Conservation (phyloP, 768 basidiomycete genomes). For the Kwoniella europaea region DNA sequence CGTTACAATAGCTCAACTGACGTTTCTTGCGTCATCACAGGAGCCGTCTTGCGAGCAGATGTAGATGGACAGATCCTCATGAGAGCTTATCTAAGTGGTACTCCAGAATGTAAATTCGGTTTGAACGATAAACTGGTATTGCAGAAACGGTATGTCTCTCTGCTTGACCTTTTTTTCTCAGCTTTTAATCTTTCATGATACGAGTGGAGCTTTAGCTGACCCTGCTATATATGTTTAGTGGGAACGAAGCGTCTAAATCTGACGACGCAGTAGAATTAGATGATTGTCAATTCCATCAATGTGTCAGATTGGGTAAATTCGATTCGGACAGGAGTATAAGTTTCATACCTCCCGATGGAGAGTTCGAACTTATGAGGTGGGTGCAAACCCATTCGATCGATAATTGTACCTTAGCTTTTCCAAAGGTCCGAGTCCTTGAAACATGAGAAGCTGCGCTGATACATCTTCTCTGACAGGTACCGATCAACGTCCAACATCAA, state of each 20-base stretch:
- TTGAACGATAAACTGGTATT: constrained; percentile 97
- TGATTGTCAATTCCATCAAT: constrained; percentile 98
- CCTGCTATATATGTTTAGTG: constrained; percentile 18
- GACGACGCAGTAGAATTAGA: constrained; percentile 84
- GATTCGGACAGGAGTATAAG: constrained; percentile 92
- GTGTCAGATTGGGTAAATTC: constrained; percentile 92
- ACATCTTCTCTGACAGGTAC: constrained; percentile 66
- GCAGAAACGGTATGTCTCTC: constrained; percentile 72
- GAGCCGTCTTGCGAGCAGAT: constrained; percentile 88
- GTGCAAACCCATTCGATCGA: constrained; percentile 44
- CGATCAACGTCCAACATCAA: constrained; percentile 96
- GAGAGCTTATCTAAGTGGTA: constrained; percentile 95
- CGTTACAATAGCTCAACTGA: not conserved
- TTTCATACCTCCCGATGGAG: constrained; percentile 97
- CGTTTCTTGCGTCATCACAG: constrained; percentile 59
- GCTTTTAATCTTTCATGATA: not conserved
- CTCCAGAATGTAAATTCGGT: constrained; percentile 98
- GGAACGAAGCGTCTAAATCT: constrained; percentile 52
- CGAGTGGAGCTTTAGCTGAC: not conserved
- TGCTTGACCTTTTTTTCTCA: not conserved
- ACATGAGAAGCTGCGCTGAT: not conserved
- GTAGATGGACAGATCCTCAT: constrained; percentile 98
- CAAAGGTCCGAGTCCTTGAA: too few species aligned
- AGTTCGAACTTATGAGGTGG: constrained; percentile 96
- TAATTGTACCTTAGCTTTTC: not conserved